A percentile compares a stretch with the other conserved stretches of the same genome.
phyloP scores from a whole-genome alignment of 1,284 basidiomycete species.

The Schizophyllum amplum region DNA sequence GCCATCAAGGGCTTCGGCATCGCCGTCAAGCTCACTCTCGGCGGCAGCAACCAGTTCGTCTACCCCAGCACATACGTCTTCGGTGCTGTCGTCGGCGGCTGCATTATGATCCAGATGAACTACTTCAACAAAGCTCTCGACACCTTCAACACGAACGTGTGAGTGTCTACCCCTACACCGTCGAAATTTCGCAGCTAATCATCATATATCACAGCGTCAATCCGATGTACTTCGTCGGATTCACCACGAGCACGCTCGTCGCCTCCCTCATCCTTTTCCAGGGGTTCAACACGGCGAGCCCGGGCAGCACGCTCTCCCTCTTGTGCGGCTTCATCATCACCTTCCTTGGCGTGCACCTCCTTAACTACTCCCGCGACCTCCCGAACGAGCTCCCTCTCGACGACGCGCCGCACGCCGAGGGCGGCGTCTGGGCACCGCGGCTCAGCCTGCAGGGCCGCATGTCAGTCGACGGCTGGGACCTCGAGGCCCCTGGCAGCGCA shows the following conservation, averaged over 20 bases:
- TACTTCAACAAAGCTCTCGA: slow-evolving; percentile 99
- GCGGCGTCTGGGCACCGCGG: slow-evolving; percentile 74
- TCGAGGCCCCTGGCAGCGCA: slow-evolving; percentile 20
- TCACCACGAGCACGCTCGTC: slow-evolving; percentile 93
- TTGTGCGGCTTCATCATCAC: slow-evolving; percentile 84
- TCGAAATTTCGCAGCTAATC: neutral
- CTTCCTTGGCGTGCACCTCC: slow-evolving; percentile 87
- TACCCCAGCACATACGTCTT: slow-evolving; percentile 95
- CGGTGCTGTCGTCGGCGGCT: slow-evolving; percentile 74
- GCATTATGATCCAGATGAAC: slow-evolving; percentile 96
- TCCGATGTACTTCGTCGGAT: slow-evolving; percentile 97
- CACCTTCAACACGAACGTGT: slow-evolving; percentile 97
- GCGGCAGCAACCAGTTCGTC: slow-evolving; percentile 93
- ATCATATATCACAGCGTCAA: slow-evolving; percentile 75
- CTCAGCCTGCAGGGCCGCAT: slow-evolving; percentile 59
- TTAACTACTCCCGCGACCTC: slow-evolving; percentile 69
- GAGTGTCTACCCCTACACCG: slow-evolving; percentile 27
- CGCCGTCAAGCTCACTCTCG: slow-evolving; percentile 81
- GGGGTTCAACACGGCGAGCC: slow-evolving; percentile 89
- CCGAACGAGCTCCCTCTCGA: slow-evolving; percentile 52
- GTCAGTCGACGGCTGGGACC: slow-evolving; percentile 66
- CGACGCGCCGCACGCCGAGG: slow-evolving; percentile 10
- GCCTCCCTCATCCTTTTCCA: slow-evolving; percentile 95
- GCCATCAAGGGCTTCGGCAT: slow-evolving; percentile 85
- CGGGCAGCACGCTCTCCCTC: slow-evolving; percentile 77